These are phyloP conservation scores for Sordariomycetes sp. DNA, from an alignment of 2,329 filamentous ascomycete genomes.

Conservation along the genomic window DNA sequence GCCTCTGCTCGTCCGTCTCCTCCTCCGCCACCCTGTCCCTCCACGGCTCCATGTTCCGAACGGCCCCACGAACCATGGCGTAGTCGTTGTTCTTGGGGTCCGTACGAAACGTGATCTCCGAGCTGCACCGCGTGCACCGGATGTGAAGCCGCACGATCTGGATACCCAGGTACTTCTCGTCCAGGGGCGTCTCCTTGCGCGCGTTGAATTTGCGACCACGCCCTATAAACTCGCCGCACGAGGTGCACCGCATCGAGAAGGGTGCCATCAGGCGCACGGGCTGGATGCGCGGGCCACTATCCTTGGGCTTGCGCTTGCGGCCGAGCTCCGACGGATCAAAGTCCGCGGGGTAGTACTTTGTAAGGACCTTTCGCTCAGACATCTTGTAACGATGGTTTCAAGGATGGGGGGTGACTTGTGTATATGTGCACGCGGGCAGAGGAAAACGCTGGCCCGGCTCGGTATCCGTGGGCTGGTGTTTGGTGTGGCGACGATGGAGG, in stretches of 20 bases:
- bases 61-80: slow-evolving; percentile 64
- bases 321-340: slow-evolving; percentile 80
- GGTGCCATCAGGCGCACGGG: slow-evolving; percentile 71
- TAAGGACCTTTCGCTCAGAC: slow-evolving; percentile 77
- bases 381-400: slow-evolving; percentile 26
- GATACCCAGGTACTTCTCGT: slow-evolving; percentile 81
- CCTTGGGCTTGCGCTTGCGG: slow-evolving; percentile 55
- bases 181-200: slow-evolving; percentile 76
- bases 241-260: slow-evolving; percentile 27
- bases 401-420: not conserved
- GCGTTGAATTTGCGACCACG: slow-evolving; percentile 93
- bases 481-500: not conserved
- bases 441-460: not conserved
- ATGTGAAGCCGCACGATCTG: slow-evolving; percentile 47
- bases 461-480: not conserved
- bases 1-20: slow-evolving; percentile 76
- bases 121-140: slow-evolving; percentile 72
- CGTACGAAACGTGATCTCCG: slow-evolving; percentile 85
- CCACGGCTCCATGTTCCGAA: slow-evolving; percentile 92
- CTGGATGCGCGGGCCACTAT: slow-evolving; percentile 66
- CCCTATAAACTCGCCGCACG: slow-evolving; percentile 68
- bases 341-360: slow-evolving; percentile 56
- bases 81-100: slow-evolving; percentile 96
- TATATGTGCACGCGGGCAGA: not conserved
- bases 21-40: slow-evolving; percentile 45